These are phyloP conservation scores for Lasiosphaeria ovina DNA, from an alignment of 495 filamentous ascomycete species.

Conservation along the genomic window DNA sequence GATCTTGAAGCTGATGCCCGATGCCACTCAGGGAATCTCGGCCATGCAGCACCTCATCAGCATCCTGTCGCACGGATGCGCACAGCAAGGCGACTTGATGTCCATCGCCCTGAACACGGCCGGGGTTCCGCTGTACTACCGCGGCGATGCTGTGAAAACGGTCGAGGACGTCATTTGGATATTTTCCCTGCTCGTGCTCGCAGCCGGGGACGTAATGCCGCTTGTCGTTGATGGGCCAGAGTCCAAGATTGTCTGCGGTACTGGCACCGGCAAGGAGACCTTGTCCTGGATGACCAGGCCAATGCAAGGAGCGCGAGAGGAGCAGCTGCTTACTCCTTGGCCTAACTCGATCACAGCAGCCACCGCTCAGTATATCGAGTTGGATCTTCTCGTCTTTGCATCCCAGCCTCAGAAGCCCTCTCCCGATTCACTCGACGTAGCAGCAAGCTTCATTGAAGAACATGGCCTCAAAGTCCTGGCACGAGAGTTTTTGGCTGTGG, in stretches of 20 bases:
- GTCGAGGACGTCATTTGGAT: constrained; percentile 23
- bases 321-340: not conserved
- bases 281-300: constrained; percentile 20
- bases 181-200: constrained; percentile 19
- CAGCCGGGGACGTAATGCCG: constrained; percentile 18
- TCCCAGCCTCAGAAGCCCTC: not conserved
- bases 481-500: not conserved
- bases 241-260: constrained; percentile 5
- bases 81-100: constrained; percentile 23
- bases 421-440: constrained; percentile 1
- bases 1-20: constrained; percentile 16
- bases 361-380: constrained; percentile 21
- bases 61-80: constrained; percentile 19
- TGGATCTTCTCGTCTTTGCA: constrained; percentile 20
- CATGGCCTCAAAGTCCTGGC: constrained; percentile 9
- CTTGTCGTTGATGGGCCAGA: constrained; percentile 11
- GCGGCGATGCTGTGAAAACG: constrained; percentile 7
- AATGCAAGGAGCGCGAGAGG: constrained; percentile 1
- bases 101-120: constrained; percentile 28
- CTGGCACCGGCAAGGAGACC: not conserved
- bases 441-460: constrained; percentile 5
- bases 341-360: constrained; percentile 12
- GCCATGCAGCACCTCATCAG: constrained; percentile 24
- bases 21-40: not conserved
- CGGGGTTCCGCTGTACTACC: constrained; percentile 19